phyloP scores from a whole-genome alignment of 306 rosid genomes.

The Inga laurina region DNA sequence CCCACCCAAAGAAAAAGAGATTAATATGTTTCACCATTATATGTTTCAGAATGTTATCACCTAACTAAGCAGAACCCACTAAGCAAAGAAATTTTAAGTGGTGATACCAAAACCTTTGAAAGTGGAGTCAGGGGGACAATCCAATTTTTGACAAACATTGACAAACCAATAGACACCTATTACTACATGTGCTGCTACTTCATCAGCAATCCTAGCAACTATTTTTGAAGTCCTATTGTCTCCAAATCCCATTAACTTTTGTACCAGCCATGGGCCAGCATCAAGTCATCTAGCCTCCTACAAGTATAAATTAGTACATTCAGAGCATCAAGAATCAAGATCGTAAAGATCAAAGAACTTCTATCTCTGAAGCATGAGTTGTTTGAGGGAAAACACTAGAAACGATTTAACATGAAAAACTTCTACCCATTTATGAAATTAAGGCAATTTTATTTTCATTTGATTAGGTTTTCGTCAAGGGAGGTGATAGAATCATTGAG shows the following conservation, averaged over 20 bases:
- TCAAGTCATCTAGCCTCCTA: constrained; percentile 99
- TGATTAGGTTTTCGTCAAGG: neutral
- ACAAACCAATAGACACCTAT: constrained; percentile 87
- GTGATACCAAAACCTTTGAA: constrained; percentile 96
- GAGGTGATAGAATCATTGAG: neutral
- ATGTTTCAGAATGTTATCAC: too few species aligned
- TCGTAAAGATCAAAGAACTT: constrained; percentile 8
- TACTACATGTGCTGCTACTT: constrained; percentile 96
- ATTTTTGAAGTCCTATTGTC: constrained; percentile 74
- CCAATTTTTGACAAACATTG: constrained; percentile 69
- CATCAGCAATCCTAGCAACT: constrained; percentile 89
- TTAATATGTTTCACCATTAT: too few species aligned
- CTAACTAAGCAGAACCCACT: too few species aligned
- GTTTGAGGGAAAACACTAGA: neutral
- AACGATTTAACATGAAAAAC: neutral
- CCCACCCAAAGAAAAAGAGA: too few species aligned
- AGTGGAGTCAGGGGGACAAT: constrained; percentile 64
- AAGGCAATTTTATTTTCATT: neutral
- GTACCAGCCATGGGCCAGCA: constrained; percentile 90
- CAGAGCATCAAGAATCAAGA: constrained; percentile 17
- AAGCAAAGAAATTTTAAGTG: too few species aligned
- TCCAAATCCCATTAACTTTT: constrained; percentile 87
- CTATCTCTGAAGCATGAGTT: constrained; percentile 5
- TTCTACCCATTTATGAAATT: neutral
- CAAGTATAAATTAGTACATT: constrained; percentile 12